Conservation (phyloP, 192 early-diverging fungal species). For the Gigaspora rosea region DNA sequence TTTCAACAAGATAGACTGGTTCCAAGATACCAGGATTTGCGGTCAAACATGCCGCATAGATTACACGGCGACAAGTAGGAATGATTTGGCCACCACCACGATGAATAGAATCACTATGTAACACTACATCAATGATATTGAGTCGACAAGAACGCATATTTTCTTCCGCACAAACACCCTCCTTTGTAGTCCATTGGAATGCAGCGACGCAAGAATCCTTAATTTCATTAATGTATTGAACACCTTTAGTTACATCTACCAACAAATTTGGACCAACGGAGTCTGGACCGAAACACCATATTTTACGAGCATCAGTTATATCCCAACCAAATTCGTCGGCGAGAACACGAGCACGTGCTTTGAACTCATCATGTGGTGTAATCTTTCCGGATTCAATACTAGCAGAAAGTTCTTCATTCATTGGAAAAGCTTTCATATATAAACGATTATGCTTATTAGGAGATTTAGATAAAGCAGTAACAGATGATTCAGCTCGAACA, state of each 20-base stretch:
- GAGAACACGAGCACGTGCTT: constrained; percentile 87
- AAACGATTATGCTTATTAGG: constrained; percentile 99
- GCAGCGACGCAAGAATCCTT: constrained; percentile 96
- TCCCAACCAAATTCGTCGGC: constrained; percentile 93
- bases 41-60: constrained; percentile 84
- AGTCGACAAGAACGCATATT: constrained; percentile 94
- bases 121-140: constrained; percentile 94
- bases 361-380: constrained; percentile 89
- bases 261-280: constrained; percentile 84
- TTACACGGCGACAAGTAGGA: constrained; percentile 90
- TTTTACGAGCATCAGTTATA: constrained; percentile 96
- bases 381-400: constrained; percentile 87
- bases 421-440: constrained; percentile 88
- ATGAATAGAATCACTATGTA: constrained; percentile 98
- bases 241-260: constrained; percentile 94
- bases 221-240: constrained; percentile 98
- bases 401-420: constrained; percentile 76
- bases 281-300: constrained; percentile 92
- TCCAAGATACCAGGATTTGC: constrained; percentile 90
- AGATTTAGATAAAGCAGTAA: constrained; percentile 89
- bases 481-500: constrained; percentile 76
- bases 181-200: constrained; percentile 90
- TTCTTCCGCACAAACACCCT: constrained; percentile 90
- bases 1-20: constrained; percentile 95
- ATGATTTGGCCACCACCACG: constrained; percentile 98